Base-by-base conservation (phyloP, 768 basidiomycete species). In the Dendrothele bispora region DNA sequence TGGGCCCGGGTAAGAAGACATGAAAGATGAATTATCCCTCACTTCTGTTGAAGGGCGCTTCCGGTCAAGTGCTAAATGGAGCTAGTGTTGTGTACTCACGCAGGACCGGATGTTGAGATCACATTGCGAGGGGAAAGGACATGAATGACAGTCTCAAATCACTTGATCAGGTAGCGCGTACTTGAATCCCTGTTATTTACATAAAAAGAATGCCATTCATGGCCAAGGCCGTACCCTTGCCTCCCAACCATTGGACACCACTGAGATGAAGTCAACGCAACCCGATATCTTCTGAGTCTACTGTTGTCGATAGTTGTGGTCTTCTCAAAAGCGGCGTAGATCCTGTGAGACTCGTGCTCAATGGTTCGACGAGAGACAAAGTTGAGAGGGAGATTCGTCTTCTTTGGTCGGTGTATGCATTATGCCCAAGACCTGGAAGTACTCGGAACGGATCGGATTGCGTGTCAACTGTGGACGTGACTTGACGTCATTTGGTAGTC, bases 381-480 rank as follows among this genome's bases (percentile, higher is more conserved):
- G 69, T 77, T 14, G 80, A 81, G 60, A 50, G 64, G 25, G 69
- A 68, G 27, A 71, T 80, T 44, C 67, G 62, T 4, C 77, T 83
- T 60, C 61, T 77, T 65, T 82, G 7, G 72, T 70, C n/a, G 82
- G 79, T 38, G 76, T 82, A 48, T n/a, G n/a, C n/a, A n/a, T n/a
- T 74, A 71, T 39, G 80, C 81, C 79, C 79, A 15, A 70, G 80
- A 30, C 78, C 77, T 2, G 77, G 81, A 52, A 75, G 73, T 3
- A 61, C n/a, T n/a, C n/a, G n/a, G n/a, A n/a, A n/a, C n/a, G n/a
- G n/a, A n/a, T n/a, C n/a, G n/a, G n/a, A n/a, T n/a, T n/a, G n/a
- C n/a, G n/a, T n/a, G n/a, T n/a, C n/a, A n/a, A n/a, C n/a, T n/a
- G n/a, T n/a, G n/a, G n/a, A n/a, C n/a, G n/a, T n/a, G n/a, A n/a